Conservation (phyloP, 768 basidiomycete genomes). For the Dacryopinax spathularia region DNA sequence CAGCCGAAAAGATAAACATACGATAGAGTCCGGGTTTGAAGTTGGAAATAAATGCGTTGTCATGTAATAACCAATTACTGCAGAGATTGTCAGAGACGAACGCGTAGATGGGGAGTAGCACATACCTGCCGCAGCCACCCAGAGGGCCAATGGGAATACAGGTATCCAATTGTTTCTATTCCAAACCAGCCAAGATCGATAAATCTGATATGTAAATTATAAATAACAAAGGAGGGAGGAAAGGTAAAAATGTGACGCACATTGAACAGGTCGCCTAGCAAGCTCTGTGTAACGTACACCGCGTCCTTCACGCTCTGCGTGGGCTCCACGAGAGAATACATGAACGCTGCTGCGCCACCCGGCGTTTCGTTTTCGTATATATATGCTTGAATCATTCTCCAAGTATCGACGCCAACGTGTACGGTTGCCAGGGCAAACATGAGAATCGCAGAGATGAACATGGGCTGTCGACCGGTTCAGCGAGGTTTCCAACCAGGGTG, state of each 20-base stretch:
- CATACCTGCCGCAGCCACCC: no score
- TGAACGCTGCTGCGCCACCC: slow-evolving; percentile 17
- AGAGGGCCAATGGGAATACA: no score
- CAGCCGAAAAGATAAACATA: no score
- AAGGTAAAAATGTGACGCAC: slow-evolving; percentile 14
- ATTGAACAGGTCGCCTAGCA: slow-evolving; percentile 28
- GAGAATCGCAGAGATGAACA: not conserved
- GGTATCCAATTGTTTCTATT: no score
- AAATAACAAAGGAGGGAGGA: no score
- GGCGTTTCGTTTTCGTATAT: no score
- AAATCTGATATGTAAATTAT: slow-evolving; percentile 8
- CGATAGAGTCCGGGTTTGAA: no score
- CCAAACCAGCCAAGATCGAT: slow-evolving; percentile 26
- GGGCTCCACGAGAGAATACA: slow-evolving; percentile 25
- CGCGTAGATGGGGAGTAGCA: no score
- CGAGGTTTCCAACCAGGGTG: no score
- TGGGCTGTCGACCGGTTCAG: not conserved
- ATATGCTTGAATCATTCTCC: not conserved
- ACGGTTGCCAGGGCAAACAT: not conserved
- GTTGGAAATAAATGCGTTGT: no score
- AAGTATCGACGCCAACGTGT: not conserved
- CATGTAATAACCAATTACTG: no score
- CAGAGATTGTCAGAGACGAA: no score
- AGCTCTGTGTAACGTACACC: slow-evolving; percentile 27
- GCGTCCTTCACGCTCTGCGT: slow-evolving; percentile 28